Evolutionary conservation across 176 grass and related monocot species (phyloP).

Genomic region (Hyparrhenia diplandra): DNA sequence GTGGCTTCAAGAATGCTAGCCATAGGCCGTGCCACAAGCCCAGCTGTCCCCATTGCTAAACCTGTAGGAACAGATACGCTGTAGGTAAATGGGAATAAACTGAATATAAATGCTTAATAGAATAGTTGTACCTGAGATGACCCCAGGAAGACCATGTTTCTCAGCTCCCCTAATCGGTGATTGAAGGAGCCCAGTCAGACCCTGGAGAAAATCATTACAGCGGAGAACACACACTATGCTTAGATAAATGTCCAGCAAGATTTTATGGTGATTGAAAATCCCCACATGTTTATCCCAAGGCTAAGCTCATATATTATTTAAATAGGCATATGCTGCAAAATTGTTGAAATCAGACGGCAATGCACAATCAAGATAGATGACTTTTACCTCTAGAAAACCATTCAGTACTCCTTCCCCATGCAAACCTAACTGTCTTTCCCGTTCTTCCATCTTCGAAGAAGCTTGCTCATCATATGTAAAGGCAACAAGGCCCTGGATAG

Average conservation of each 20-base stretch:
- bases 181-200: conserved; percentile 92
- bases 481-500: conserved; percentile 81
- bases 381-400: conserved; percentile 85
- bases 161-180: conserved; percentile 94
- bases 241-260: neutral
- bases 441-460: conserved; percentile 73
- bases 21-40: conserved; percentile 84
- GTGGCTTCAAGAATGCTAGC: conserved; percentile 94
- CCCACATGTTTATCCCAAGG: neutral
- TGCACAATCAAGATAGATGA: conserved; percentile 10
- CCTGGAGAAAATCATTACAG: conserved; percentile 47
- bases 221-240: conserved; percentile 9
- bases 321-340: neutral
- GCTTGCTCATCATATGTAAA: conserved; percentile 88
- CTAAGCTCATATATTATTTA: neutral
- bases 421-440: conserved; percentile 63
- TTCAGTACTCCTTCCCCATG: conserved; percentile 91
- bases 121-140: conserved; percentile 68
- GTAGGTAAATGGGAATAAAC: conserved; percentile 3
- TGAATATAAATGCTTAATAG: neutral
- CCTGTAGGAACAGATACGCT: conserved; percentile 49
- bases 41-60: conserved; percentile 93
- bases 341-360: conserved; percentile 13
- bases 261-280: conserved; percentile 10
- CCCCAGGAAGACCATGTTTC: conserved; percentile 90